These are phyloP conservation scores for Pythium biforme DNA, from an alignment of 352 stramenopile genomes.

Conservation along the genomic window DNA sequence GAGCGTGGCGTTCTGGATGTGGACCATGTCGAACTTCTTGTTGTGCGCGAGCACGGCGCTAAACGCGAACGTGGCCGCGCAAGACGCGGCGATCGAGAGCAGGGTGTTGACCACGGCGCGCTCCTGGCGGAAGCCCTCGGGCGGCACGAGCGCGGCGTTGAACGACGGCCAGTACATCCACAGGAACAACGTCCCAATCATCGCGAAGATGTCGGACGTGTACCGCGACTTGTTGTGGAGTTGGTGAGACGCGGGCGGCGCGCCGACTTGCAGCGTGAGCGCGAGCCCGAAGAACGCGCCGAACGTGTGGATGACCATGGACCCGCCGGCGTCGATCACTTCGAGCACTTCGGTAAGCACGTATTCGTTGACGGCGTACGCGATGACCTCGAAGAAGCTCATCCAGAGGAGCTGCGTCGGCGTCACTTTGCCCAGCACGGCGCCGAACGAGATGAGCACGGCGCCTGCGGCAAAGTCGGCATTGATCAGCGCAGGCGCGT, in stretches of 20 bases:
- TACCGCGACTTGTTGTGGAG: conserved; percentile 65
- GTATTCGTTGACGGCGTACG: conserved; percentile 81
- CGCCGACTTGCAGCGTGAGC: conserved; percentile 55
- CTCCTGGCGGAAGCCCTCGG: conserved; percentile 61
- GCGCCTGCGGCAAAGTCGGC: conserved; percentile 78
- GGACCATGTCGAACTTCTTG: conserved; percentile 84
- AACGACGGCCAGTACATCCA: conserved; percentile 91
- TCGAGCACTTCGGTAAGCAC: conserved; percentile 54
- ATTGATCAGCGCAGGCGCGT: conserved; percentile 68
- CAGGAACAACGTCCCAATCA: conserved; percentile 85
- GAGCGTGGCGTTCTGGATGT: conserved; percentile 84
- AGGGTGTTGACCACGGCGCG: conserved; percentile 77
- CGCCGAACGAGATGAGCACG: conserved; percentile 79
- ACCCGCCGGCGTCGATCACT: conserved; percentile 73
- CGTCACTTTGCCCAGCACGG: conserved; percentile 72
- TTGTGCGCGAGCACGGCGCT: conserved; percentile 37
- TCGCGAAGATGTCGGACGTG: conserved; percentile 69
- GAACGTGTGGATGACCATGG: conserved; percentile 86
- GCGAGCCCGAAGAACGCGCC: conserved; percentile 81
- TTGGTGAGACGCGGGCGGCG: conserved; percentile 35
- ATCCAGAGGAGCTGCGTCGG: conserved; percentile 80
- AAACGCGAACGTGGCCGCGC: conserved; percentile 51
- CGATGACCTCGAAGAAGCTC: conserved; percentile 69
- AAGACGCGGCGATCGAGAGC: conserved; percentile 64
- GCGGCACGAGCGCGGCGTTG: conserved; percentile 65